Evolutionary conservation across 2,329 filamentous ascomycete species (phyloP).

Genomic region (Ceratocystis destructans): DNA sequence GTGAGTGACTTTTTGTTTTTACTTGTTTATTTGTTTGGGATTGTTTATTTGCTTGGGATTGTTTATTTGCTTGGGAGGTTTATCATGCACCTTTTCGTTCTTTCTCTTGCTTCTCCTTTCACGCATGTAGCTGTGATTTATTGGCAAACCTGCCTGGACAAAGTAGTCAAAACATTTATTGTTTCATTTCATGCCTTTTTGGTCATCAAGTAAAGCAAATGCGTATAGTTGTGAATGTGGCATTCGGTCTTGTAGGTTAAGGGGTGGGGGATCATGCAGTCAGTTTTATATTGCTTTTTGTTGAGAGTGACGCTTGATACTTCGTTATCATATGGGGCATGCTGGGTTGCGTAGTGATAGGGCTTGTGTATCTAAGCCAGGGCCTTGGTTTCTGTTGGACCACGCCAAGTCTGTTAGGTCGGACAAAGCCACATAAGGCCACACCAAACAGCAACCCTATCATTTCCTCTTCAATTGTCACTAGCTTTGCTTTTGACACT

Average conservation of each 20-base stretch:
- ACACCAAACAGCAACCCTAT: background rate
- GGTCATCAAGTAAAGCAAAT: background rate
- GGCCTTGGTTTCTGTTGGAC: background rate
- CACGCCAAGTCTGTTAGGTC: background rate
- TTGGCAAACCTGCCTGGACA: background rate
- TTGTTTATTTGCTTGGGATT: background rate
- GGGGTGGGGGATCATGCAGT: too few relatives aligned
- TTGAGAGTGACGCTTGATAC: background rate
- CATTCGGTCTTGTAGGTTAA: background rate
- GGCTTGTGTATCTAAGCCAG: background rate
- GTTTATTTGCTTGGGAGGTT: background rate
- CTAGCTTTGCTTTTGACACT: background rate
- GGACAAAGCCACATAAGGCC: background rate
- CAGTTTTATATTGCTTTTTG: background rate
- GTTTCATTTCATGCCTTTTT: background rate
- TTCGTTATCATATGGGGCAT: background rate
- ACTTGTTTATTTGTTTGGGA: conserved; percentile 1
- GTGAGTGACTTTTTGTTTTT: background rate
- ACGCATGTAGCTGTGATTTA: background rate
- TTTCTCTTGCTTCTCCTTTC: too few relatives aligned
- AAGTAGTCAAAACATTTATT: background rate
- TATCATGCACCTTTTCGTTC: too few relatives aligned
- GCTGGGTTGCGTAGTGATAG: background rate
- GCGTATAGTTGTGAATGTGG: background rate
- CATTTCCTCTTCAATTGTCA: too few relatives aligned